These are phyloP conservation scores for Geotrichum phurueaensis DNA, from an alignment of 1,139 yeast genomes.

Conservation along the genomic window DNA sequence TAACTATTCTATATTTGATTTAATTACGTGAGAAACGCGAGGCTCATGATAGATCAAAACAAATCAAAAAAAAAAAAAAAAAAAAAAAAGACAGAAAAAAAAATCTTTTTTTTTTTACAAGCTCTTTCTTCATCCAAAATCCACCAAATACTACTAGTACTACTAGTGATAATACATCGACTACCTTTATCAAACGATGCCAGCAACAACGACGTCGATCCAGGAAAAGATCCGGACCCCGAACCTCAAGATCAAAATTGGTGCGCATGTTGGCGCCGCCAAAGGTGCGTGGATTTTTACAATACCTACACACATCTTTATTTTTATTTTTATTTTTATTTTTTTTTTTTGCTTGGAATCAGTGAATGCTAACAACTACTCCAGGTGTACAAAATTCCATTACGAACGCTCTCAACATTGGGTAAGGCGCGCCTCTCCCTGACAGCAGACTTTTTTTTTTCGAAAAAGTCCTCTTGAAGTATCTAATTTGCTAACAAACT, in stretches of 20 bases:
- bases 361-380: neutral
- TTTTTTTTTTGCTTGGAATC: neutral
- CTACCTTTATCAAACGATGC: neutral
- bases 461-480: neutral
- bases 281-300: conserved; percentile 27
- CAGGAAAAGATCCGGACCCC: conserved; percentile 8
- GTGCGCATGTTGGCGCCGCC: conserved; percentile 36
- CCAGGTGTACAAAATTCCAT: conserved; percentile 64
- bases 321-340: neutral
- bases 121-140: neutral
- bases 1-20: too few species aligned
- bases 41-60: too few species aligned
- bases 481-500: neutral
- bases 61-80: too few species aligned
- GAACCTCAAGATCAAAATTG: conserved; percentile 27
- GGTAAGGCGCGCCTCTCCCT: conserved; percentile 43
- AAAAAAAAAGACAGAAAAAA: neutral
- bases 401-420: conserved; percentile 65
- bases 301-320: too few species aligned
- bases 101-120: neutral
- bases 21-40: neutral
- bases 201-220: neutral
- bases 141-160: neutral
- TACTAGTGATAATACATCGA: too few species aligned
- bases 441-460: neutral